phyloP scores from a whole-genome alignment of 164 flowering plant genomes.

The Litsea cubeba region DNA sequence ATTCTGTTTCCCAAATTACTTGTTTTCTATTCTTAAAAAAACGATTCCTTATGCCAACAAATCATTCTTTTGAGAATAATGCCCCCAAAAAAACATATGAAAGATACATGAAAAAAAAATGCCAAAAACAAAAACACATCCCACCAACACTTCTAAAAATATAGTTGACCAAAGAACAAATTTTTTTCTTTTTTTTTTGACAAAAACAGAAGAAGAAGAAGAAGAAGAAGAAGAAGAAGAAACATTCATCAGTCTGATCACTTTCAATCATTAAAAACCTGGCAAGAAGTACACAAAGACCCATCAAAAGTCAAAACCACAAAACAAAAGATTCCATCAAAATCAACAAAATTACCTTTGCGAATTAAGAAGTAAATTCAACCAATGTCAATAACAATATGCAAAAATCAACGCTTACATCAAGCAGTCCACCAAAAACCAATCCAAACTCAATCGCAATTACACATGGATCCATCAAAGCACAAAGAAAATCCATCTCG shows the following conservation, averaged over 20 bases:
- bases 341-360: background rate
- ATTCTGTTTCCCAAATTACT: no score
- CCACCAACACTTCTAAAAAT: background rate
- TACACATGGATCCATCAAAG: background rate
- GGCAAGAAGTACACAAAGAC: background rate
- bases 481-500: background rate
- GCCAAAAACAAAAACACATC: background rate
- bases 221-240: background rate
- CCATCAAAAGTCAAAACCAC: background rate
- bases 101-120: background rate
- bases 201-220: no score
- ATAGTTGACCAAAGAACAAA: background rate
- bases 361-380: background rate
- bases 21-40: no score
- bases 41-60: no score
- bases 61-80: background rate
- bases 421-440: background rate
- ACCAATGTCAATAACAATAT: background rate
- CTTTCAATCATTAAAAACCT: background rate
- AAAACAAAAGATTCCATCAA: background rate
- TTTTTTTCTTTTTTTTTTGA: background rate
- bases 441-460: no score
- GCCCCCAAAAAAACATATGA: background rate
- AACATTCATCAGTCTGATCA: background rate
- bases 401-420: background rate